phyloP scores from a whole-genome alignment of 768 basidiomycete species.

The Leucocoprinus sp. region DNA sequence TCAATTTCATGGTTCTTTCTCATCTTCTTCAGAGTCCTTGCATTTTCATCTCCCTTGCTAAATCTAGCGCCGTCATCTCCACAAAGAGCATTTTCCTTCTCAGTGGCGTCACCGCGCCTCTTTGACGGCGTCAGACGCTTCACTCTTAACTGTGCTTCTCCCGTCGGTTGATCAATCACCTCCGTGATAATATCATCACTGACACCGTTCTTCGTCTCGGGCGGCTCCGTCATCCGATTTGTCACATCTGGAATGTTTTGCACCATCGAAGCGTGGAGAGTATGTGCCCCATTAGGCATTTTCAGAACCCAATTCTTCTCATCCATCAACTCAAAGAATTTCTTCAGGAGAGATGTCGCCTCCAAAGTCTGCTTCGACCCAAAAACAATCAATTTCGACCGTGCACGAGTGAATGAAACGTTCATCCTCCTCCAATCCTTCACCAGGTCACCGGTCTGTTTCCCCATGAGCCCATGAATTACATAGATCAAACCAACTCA shows the following conservation, averaged over 20 bases:
- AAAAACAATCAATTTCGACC: slow-evolving; percentile 83
- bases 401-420: slow-evolving; percentile 91
- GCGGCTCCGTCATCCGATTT: background rate
- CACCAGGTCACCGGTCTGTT: slow-evolving; percentile 82
- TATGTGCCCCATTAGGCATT: slow-evolving; percentile 48
- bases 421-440: slow-evolving; percentile 97
- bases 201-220: slow-evolving; percentile 8
- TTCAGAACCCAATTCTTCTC: slow-evolving; percentile 59
- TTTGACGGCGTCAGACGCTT: slow-evolving; percentile 12
- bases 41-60: slow-evolving; percentile 1
- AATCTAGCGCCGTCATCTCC: background rate
- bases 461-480: background rate
- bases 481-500: slow-evolving; percentile 29
- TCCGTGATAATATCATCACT: background rate
- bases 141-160: background rate
- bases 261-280: slow-evolving; percentile 30
- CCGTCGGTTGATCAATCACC: background rate
- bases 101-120: slow-evolving; percentile 7
- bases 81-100: slow-evolving; percentile 13
- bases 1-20: slow-evolving; percentile 22
- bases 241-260: slow-evolving; percentile 12
- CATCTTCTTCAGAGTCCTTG: slow-evolving; percentile 23
- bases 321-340: slow-evolving; percentile 78
- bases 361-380: slow-evolving; percentile 79
- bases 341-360: slow-evolving; percentile 47